phyloP scores from a whole-genome alignment of 371 early-diverging fungal genomes.

The Lichtheimia ramosa region DNA sequence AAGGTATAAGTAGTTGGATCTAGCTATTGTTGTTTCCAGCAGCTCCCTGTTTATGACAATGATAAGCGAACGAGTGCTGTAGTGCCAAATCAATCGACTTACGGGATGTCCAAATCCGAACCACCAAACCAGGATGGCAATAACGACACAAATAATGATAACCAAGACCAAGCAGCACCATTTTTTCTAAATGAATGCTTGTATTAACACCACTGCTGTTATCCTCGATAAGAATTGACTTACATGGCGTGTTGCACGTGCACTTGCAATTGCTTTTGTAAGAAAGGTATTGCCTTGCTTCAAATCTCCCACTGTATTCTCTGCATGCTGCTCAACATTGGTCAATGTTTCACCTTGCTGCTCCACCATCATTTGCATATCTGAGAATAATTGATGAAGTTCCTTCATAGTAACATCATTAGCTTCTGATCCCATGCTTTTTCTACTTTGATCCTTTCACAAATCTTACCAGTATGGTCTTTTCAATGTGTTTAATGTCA shows the following conservation, averaged over 20 bases:
- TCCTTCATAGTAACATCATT: constrained; percentile 5
- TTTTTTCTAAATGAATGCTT: constrained; percentile 38
- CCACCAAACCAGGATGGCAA: constrained; percentile 44
- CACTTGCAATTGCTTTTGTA: constrained; percentile 63
- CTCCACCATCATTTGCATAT: constrained; percentile 80
- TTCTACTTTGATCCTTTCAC: constrained; percentile 20
- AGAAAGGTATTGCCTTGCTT: constrained; percentile 67
- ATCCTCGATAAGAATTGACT: background rate
- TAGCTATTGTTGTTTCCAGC: constrained; percentile 3
- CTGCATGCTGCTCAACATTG: constrained; percentile 65
- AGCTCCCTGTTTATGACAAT: constrained; percentile 12
- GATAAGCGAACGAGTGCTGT: background rate
- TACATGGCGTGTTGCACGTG: constrained; percentile 69
- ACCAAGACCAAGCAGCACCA: constrained; percentile 51
- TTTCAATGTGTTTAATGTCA: constrained; percentile 80
- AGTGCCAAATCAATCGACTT: background rate
- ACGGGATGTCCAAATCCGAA: constrained; percentile 30
- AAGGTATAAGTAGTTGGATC: too few relatives aligned
- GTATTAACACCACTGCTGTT: background rate
- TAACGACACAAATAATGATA: constrained; percentile 40
- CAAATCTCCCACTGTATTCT: constrained; percentile 59
- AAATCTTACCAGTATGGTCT: constrained; percentile 62
- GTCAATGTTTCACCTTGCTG: constrained; percentile 74
- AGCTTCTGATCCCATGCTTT: constrained; percentile 71
- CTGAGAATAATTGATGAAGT: constrained; percentile 35